Evolutionary conservation across 2,329 filamentous ascomycete genomes (phyloP).

Genomic region (Exophiala xenobiotica): DNA sequence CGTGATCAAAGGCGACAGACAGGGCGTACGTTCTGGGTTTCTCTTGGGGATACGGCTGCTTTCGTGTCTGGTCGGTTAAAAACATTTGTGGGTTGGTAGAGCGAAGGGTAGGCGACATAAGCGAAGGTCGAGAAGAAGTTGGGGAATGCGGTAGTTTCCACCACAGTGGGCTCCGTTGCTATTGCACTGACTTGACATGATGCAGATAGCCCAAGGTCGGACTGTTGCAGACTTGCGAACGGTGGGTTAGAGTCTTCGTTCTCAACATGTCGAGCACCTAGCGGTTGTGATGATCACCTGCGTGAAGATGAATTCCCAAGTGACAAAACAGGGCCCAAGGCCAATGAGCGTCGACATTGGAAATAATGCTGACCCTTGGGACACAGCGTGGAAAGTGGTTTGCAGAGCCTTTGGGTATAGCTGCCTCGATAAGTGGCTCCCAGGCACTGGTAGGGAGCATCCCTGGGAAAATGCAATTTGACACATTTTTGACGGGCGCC

Average conservation of each 20-base stretch:
- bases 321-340: constrained; percentile 17
- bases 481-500: constrained; percentile 3
- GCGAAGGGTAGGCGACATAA: background rate
- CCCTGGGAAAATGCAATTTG: constrained; percentile 11
- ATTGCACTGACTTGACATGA: constrained; percentile 1
- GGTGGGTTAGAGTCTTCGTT: background rate
- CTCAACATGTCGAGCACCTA: constrained; percentile 3
- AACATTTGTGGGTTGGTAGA: background rate
- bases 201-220: background rate
- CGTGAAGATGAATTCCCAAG: constrained; percentile 15
- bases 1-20: too few species aligned
- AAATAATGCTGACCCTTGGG: background rate
- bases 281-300: constrained; percentile 24
- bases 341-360: constrained; percentile 14
- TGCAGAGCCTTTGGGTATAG: constrained; percentile 7
- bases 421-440: background rate
- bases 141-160: too few species aligned
- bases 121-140: background rate
- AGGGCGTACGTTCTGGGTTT: background rate
- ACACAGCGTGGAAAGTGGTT: constrained; percentile 17
- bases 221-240: background rate
- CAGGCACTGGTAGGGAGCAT: background rate
- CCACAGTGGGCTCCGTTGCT: too few species aligned
- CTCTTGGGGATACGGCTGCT: background rate
- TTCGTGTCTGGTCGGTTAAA: constrained; percentile 18